A percentile compares a stretch with the other conserved stretches of the same genome.
phyloP scores from a whole-genome alignment of 495 filamentous ascomycete genomes.

The Penicillium roqueforti region DNA sequence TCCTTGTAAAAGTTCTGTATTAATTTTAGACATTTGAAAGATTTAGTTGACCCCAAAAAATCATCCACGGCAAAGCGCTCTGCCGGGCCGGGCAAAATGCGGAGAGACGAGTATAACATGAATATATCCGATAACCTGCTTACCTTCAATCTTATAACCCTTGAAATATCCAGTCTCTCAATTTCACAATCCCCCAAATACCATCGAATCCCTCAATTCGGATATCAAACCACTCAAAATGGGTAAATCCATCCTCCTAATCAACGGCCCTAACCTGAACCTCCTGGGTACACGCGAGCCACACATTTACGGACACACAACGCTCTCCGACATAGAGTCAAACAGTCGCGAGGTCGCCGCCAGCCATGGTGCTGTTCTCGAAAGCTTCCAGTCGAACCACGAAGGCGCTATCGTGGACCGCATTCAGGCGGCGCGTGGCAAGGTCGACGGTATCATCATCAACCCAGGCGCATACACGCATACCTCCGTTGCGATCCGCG shows the following conservation, averaged over 20 bases:
- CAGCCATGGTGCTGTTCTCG: conserved; percentile 38
- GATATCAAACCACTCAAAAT: conserved; percentile 19
- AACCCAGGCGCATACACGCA: conserved; percentile 69
- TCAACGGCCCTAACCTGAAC: conserved; percentile 80
- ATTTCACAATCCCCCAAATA: not conserved
- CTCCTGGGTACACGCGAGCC: conserved; percentile 71
- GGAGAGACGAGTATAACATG: not conserved
- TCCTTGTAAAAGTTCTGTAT: no score
- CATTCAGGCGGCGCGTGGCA: conserved; percentile 51
- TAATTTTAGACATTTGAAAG: no score
- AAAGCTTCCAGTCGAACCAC: conserved; percentile 61
- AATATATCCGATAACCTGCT: not conserved
- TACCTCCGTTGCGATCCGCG: conserved; percentile 62
- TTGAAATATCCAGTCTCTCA: not conserved
- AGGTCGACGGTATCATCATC: conserved; percentile 60
- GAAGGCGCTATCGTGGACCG: conserved; percentile 61
- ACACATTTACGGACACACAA: conserved; percentile 62
- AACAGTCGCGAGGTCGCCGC: conserved; percentile 41
- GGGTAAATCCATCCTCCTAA: conserved; percentile 60
- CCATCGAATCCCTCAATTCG: not conserved
- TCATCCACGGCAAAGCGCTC: not conserved
- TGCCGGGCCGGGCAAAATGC: not conserved
- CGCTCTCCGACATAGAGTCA: conserved; percentile 55
- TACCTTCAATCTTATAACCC: not conserved
- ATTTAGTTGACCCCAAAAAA: no score